Conservation (phyloP, 148 eudicot species). For the Nepenthes mirabilis region DNA sequence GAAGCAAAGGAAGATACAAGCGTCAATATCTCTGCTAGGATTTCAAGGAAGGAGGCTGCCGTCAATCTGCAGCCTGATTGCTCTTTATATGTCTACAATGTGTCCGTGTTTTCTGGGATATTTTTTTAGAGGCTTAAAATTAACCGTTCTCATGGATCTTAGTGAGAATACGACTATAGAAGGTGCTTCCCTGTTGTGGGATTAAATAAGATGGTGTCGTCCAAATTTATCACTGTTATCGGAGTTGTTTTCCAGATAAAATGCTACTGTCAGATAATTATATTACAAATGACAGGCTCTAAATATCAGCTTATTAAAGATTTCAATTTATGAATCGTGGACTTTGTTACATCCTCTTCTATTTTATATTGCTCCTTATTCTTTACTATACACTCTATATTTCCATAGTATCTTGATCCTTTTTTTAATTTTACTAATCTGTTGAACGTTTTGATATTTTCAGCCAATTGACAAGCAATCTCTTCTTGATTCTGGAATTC, state of each 20-base stretch:
- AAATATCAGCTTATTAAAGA: neutral
- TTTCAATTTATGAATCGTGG: neutral
- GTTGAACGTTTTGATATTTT: conserved; percentile 6
- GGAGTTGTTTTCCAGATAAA: neutral
- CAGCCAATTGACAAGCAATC: conserved; percentile 96
- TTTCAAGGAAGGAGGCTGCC: too few relatives aligned
- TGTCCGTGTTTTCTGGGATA: too few relatives aligned
- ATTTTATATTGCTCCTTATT: neutral
- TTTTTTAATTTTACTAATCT: conserved; percentile 1
- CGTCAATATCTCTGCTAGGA: too few relatives aligned
- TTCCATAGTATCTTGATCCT: neutral
- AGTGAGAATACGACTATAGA: too few relatives aligned
- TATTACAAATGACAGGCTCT: neutral
- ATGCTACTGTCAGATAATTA: neutral
- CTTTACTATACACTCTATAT: neutral
- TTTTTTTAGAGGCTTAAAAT: too few relatives aligned
- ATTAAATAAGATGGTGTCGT: too few relatives aligned
- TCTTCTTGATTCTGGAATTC: conserved; percentile 93
- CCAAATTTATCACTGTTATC: too few relatives aligned
- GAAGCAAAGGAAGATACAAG: too few relatives aligned
- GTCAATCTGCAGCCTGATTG: too few relatives aligned
- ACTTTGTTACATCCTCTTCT: neutral
- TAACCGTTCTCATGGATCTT: too few relatives aligned
- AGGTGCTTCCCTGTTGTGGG: too few relatives aligned
- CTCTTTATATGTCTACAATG: too few relatives aligned